Conservation (phyloP, 2,329 filamentous ascomycete species). For the Myotisia sp. region DNA sequence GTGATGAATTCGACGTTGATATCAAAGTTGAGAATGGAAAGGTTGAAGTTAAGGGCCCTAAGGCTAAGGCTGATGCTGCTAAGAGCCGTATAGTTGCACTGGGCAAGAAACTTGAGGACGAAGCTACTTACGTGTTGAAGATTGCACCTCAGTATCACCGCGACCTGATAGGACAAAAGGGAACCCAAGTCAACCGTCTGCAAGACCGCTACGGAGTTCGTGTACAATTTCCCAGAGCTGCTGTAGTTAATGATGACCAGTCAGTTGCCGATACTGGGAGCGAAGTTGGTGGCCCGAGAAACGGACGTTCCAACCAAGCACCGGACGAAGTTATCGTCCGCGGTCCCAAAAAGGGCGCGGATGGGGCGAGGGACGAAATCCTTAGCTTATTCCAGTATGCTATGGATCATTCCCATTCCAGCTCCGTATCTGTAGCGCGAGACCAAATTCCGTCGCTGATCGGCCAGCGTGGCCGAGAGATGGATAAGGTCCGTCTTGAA, state of each 20-base stretch:
- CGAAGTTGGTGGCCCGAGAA: slow-evolving; percentile 46
- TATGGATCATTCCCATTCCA: slow-evolving; percentile 70
- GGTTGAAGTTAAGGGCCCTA: slow-evolving; percentile 88
- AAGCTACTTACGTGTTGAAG: slow-evolving; percentile 73
- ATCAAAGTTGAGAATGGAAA: slow-evolving; percentile 89
- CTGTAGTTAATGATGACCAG: slow-evolving; percentile 48
- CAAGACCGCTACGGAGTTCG: slow-evolving; percentile 87
- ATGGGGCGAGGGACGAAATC: slow-evolving; percentile 83
- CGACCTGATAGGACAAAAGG: slow-evolving; percentile 80
- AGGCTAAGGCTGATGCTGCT: slow-evolving; percentile 81
- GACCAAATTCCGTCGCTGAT: slow-evolving; percentile 90
- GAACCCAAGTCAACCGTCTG: slow-evolving; percentile 76
- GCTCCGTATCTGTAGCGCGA: slow-evolving; percentile 71
- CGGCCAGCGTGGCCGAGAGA: slow-evolving; percentile 73
- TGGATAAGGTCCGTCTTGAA: slow-evolving; percentile 73
- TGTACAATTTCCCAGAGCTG: slow-evolving; percentile 80
- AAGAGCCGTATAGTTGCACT: slow-evolving; percentile 68
- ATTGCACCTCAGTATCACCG: slow-evolving; percentile 88
- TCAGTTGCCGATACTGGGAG: slow-evolving; percentile 54
- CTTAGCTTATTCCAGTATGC: slow-evolving; percentile 78
- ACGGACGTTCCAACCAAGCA: slow-evolving; percentile 56
- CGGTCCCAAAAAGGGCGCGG: slow-evolving; percentile 82
- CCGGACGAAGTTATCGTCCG: slow-evolving; percentile 82
- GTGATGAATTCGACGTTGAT: slow-evolving; percentile 56
- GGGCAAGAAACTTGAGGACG: slow-evolving; percentile 74